Conservation (phyloP, 345 rosid species). For the Barbarea vulgaris region DNA sequence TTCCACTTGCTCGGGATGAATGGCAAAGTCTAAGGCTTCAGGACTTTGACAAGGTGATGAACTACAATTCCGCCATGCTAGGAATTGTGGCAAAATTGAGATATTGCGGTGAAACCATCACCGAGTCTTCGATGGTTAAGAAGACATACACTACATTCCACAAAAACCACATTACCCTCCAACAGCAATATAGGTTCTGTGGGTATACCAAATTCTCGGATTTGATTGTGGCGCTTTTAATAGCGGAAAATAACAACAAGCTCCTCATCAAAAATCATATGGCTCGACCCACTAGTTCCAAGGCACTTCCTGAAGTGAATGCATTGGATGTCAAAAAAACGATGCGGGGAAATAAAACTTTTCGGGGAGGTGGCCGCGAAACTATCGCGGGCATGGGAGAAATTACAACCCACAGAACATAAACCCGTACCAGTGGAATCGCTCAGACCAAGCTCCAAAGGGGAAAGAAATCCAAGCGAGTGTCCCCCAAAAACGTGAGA, state of each 20-base stretch:
- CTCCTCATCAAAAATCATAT: not conserved
- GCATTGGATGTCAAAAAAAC: too few species aligned
- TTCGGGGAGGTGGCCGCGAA: too few species aligned
- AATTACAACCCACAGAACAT: too few species aligned
- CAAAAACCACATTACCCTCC: not conserved
- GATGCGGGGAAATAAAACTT: too few species aligned
- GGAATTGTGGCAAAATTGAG: not conserved
- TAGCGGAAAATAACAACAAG: not conserved
- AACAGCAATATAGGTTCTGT: not conserved
- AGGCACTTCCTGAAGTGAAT: not conserved
- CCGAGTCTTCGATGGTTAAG: not conserved
- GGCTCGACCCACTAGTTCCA: not conserved
- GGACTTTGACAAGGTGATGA: too few species aligned
- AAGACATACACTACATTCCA: not conserved
- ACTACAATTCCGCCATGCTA: too few species aligned
- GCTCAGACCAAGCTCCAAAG: too few species aligned
- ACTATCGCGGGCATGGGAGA: too few species aligned
- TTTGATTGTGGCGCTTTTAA: not conserved
- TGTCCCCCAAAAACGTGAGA: too few species aligned
- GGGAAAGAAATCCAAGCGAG: too few species aligned
- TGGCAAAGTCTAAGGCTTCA: not conserved
- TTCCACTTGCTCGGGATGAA: not conserved
- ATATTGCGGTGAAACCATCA: not conserved
- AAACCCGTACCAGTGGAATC: too few species aligned
- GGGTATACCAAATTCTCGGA: not conserved